A percentile compares a stretch with the other conserved stretches of the same genome.
Conservation (phyloP, 352 stramenopile species). For the Globisporangium canariense region DNA sequence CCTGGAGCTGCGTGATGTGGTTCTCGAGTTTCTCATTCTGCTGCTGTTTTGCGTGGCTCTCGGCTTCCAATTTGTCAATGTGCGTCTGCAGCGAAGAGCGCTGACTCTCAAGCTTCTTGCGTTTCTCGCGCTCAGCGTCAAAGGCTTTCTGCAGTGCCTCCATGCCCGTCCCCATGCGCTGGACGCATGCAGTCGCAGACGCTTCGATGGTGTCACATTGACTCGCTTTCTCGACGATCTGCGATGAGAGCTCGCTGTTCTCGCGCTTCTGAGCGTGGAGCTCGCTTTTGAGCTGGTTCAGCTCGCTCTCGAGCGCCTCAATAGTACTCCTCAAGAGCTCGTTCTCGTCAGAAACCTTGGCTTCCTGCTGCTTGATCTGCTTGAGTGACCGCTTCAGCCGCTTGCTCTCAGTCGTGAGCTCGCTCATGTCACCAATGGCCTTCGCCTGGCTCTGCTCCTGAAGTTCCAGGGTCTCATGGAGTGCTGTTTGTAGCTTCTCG, state of each 20-base stretch:
- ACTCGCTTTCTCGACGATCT: not conserved
- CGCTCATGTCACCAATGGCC: slow-evolving; percentile 33
- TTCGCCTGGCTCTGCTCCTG: slow-evolving; percentile 31
- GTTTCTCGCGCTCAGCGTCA: slow-evolving; percentile 40
- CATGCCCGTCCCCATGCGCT: slow-evolving; percentile 30
- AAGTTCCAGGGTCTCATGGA: slow-evolving; percentile 35
- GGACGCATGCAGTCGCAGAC: not conserved
- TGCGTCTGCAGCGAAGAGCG: slow-evolving; percentile 34
- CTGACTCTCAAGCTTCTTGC: slow-evolving; percentile 41
- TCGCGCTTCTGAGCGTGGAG: slow-evolving; percentile 36
- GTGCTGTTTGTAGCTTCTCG: slow-evolving; percentile 30
- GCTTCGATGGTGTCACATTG: not conserved
- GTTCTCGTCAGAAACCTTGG: slow-evolving; percentile 26
- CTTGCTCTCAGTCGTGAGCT: slow-evolving; percentile 37
- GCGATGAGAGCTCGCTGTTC: slow-evolving; percentile 16
- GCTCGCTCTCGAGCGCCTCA: slow-evolving; percentile 32
- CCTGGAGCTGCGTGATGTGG: slow-evolving; percentile 30
- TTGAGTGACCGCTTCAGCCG: slow-evolving; percentile 47
- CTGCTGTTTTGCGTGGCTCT: slow-evolving; percentile 27
- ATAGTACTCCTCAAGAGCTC: slow-evolving; percentile 37
- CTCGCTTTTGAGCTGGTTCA: slow-evolving; percentile 25
- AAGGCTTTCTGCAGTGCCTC: slow-evolving; percentile 36
- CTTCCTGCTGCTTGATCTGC: slow-evolving; percentile 40
- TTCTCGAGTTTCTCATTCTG: slow-evolving; percentile 35
- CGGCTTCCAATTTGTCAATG: slow-evolving; percentile 30